Percentiles rank a stretch among this genome's conserved stretches.
phyloP scores from a whole-genome alignment of 257 asterid genomes.

The Datura wrightii region DNA sequence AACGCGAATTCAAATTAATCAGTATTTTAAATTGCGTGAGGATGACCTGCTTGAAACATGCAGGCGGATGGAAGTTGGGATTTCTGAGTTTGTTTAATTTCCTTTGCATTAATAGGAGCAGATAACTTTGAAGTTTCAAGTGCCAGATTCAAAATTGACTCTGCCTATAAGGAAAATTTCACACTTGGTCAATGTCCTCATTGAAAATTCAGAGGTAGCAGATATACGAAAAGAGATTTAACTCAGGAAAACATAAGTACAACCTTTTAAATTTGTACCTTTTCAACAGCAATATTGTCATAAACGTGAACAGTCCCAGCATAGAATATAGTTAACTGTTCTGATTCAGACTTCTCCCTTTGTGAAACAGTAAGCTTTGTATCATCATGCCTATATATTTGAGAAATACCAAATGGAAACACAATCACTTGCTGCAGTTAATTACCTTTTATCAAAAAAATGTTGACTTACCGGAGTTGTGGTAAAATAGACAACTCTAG shows the following conservation, averaged over 20 bases:
- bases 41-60: slow-evolving; percentile 25
- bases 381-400: background rate
- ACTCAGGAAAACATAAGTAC: background rate
- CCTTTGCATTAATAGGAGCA: slow-evolving; percentile 2
- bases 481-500: slow-evolving; percentile 23
- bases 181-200: background rate
- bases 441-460: background rate
- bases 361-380: background rate
- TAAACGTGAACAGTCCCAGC: slow-evolving; percentile 35
- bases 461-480: background rate
- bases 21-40: background rate
- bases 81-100: slow-evolving; percentile 10
- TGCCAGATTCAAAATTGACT: slow-evolving; percentile 30
- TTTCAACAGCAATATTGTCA: slow-evolving; percentile 21
- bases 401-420: background rate
- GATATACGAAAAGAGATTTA: background rate
- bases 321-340: slow-evolving; percentile 39
- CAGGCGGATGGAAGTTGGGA: background rate
- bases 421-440: background rate
- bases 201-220: background rate
- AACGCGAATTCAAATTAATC: background rate
- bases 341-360: background rate
- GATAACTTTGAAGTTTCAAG: background rate
- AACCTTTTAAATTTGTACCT: slow-evolving; percentile 22
- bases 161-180: slow-evolving; percentile 1